Evolutionary conservation across 768 basidiomycete genomes (phyloP).

Genomic region (Boletus speciosus): DNA sequence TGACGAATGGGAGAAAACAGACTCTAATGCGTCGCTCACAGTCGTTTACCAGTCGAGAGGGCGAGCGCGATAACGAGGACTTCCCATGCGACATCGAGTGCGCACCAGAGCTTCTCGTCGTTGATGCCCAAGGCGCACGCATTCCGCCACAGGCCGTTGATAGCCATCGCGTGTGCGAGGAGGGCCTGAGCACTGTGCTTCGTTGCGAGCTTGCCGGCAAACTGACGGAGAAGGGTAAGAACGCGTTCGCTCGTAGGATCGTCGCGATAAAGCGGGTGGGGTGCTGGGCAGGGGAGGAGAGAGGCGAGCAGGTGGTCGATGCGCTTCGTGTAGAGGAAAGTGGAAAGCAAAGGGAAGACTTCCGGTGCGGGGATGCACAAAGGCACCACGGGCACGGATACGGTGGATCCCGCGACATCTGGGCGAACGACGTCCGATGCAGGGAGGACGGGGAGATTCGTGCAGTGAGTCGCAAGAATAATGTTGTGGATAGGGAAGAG

Average conservation of each 20-base stretch:
- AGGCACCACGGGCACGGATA: slow-evolving; percentile 59
- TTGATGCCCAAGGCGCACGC: slow-evolving; percentile 47
- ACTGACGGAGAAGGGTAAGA: slow-evolving; percentile 10
- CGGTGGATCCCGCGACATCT: slow-evolving; percentile 13
- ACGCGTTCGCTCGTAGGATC: slow-evolving; percentile 22
- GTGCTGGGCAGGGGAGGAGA: slow-evolving; percentile 50
- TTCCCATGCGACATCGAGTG: slow-evolving; percentile 50
- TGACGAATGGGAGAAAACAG: neutral
- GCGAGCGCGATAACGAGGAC: slow-evolving; percentile 42
- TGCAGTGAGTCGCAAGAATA: slow-evolving; percentile 30
- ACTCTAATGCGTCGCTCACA: slow-evolving; percentile 4
- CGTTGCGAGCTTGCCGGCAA: slow-evolving; percentile 15
- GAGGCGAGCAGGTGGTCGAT: slow-evolving; percentile 53
- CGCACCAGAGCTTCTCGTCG: slow-evolving; percentile 45
- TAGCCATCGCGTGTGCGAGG: slow-evolving; percentile 32
- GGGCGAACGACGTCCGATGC: slow-evolving; percentile 12
- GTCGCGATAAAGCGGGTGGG: slow-evolving; percentile 21
- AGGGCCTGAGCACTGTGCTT: slow-evolving; percentile 24
- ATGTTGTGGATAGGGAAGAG: slow-evolving; percentile 38
- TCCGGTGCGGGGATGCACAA: slow-evolving; percentile 67
- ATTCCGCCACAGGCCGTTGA: slow-evolving; percentile 53
- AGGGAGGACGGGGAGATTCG: slow-evolving; percentile 28
- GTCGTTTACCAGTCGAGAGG: slow-evolving; percentile 22
- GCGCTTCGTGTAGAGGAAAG: slow-evolving; percentile 68
- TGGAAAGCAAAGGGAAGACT: slow-evolving; percentile 61